These are phyloP conservation scores for Cornus suecica DNA, from an alignment of 148 eudicot species.

Conservation along the genomic window DNA sequence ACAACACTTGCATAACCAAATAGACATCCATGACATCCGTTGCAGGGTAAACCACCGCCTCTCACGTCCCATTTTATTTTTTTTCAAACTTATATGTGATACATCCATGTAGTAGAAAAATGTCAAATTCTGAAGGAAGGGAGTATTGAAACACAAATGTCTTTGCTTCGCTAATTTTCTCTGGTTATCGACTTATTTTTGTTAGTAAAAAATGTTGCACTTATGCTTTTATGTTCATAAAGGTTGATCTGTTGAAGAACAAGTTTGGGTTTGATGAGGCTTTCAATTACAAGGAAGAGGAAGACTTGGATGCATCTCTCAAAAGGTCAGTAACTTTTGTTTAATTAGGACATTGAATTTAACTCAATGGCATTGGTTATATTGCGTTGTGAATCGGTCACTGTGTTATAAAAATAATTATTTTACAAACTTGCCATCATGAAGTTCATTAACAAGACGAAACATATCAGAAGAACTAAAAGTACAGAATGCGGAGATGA, in stretches of 20 bases:
- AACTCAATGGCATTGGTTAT: neutral
- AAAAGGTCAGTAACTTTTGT: slow-evolving; percentile 31
- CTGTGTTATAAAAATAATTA: too few species aligned
- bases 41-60: too few species aligned
- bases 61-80: too few species aligned
- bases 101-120: neutral
- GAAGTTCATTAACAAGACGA: too few species aligned
- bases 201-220: neutral
- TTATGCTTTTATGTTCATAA: neutral
- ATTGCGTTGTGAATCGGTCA: neutral
- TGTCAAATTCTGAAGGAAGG: neutral
- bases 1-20: too few species aligned
- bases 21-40: too few species aligned
- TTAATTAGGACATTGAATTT: too few species aligned
- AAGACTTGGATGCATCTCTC: slow-evolving; percentile 50
- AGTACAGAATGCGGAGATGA: neutral
- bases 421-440: too few species aligned
- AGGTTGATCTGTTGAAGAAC: slow-evolving; percentile 50
- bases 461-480: neutral
- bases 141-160: too few species aligned
- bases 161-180: neutral
- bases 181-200: too few species aligned
- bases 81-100: too few species aligned
- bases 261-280: slow-evolving; percentile 56
- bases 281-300: slow-evolving; percentile 61